phyloP scores from a whole-genome alignment of 2,329 filamentous ascomycete genomes.

The Fusarium virguliforme region DNA sequence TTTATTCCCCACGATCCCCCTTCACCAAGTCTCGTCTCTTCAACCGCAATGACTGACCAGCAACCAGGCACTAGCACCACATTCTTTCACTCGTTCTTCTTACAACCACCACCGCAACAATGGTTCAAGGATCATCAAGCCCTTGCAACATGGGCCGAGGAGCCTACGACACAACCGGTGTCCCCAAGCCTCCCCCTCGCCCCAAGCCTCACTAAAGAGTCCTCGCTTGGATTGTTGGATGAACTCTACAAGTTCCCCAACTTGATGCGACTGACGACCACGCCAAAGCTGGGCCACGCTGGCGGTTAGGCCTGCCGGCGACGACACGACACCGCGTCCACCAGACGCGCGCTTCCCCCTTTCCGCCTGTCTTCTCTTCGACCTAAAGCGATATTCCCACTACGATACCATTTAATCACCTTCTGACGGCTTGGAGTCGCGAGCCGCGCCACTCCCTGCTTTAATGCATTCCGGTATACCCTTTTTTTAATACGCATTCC shows the following conservation, averaged over 20 bases:
- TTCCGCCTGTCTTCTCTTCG: conserved; percentile 42
- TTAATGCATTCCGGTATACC: conserved; percentile 54
- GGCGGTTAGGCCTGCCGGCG: conserved; percentile 42
- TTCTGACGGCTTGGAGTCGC: conserved; percentile 41
- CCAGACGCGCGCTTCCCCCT: conserved; percentile 25
- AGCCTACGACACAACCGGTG: conserved; percentile 68
- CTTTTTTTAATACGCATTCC: conserved; percentile 57
- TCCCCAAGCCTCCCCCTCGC: conserved; percentile 64
- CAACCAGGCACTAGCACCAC: conserved; percentile 22
- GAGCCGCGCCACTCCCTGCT: conserved; percentile 42
- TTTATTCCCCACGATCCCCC: conserved; percentile 1
- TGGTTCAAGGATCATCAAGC: conserved; percentile 57
- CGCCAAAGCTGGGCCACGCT: conserved; percentile 42
- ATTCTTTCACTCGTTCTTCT: conserved; percentile 23
- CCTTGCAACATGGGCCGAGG: conserved; percentile 66
- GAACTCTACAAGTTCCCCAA: conserved; percentile 39
- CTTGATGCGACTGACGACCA: conserved; percentile 42
- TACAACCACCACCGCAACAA: conserved; percentile 51
- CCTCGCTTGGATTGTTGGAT: conserved; percentile 41
- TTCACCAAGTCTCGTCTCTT: neutral
- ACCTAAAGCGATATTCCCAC: conserved; percentile 44
- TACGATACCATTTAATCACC: conserved; percentile 48
- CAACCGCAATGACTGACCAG: conserved; percentile 38
- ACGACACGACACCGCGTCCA: conserved; percentile 34
- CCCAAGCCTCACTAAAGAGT: conserved; percentile 59